Evolutionary conservation across 306 rosid genomes (phyloP).

Genomic region (Acacia crassicarpa): DNA sequence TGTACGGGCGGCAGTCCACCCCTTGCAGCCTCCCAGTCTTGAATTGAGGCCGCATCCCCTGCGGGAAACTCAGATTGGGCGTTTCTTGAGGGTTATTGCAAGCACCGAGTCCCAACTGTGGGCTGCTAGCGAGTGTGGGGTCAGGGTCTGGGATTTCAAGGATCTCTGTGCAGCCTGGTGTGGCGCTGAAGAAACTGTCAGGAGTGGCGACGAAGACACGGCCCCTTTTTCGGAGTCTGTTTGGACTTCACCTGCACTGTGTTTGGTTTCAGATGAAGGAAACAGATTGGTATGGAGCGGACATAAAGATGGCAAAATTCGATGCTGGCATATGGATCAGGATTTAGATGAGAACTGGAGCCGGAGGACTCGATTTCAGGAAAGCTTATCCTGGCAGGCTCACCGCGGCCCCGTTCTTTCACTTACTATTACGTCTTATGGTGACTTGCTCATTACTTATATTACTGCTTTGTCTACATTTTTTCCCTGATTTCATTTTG

Average conservation of each 20-base stretch:
- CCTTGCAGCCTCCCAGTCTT: conserved; percentile 74
- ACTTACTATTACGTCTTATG: conserved; percentile 43
- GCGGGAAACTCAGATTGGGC: conserved; percentile 81
- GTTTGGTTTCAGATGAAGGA: conserved; percentile 78
- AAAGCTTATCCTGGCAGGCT: conserved; percentile 60
- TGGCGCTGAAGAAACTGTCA: conserved; percentile 28
- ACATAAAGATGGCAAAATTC: conserved; percentile 79
- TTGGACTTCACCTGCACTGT: conserved; percentile 60
- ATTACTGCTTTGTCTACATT: not conserved
- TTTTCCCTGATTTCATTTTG: not conserved
- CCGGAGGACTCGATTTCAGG: conserved; percentile 44
- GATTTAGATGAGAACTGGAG: conserved; percentile 26
- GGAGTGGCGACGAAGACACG: conserved; percentile 63
- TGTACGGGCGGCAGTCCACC: conserved; percentile 65
- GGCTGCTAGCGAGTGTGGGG: conserved; percentile 75
- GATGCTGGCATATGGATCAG: conserved; percentile 74
- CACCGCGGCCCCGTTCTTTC: conserved; percentile 66
- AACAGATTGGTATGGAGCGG: conserved; percentile 82
- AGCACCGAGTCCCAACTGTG: conserved; percentile 69
- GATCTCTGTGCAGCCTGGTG: conserved; percentile 58
- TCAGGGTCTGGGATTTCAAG: conserved; percentile 67
- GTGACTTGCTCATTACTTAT: conserved; percentile 28
- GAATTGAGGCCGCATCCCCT: conserved; percentile 86
- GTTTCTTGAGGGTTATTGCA: conserved; percentile 63
- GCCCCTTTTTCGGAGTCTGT: conserved; percentile 72